Evolutionary conservation across 164 flowering plant genomes (phyloP).

Genomic region (Vitis vinifera): ASM3070453v1 NC_081815.1:2249001-2249500

Average conservation of each 20-base stretch:
- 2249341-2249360: not conserved
- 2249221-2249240: not conserved
- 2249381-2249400: slow-evolving; percentile 26
- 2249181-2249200: not conserved
- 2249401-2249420: slow-evolving; percentile 93
- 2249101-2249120: slow-evolving; percentile 90
- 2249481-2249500: slow-evolving; percentile 68
- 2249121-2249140: slow-evolving; percentile 57
- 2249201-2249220: not conserved
- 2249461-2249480: slow-evolving; percentile 99
- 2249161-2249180: slow-evolving; percentile 49
- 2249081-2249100: slow-evolving; percentile 76
- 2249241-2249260: not conserved
- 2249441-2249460: slow-evolving; percentile 81
- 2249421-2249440: slow-evolving; percentile 56
- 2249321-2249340: not conserved
- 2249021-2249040: slow-evolving; percentile 9
- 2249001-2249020: slow-evolving; percentile 11
- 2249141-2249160: slow-evolving; percentile 71
- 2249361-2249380: slow-evolving; percentile 1
- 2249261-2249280: not conserved
- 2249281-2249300: not conserved
- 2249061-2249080: slow-evolving; percentile 71
- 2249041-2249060: slow-evolving; percentile 92
- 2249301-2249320: not conserved